Evolutionary conservation across 1,139 yeast genomes (phyloP).

Genomic region (Casaregolazyma suthepensis): DNA sequence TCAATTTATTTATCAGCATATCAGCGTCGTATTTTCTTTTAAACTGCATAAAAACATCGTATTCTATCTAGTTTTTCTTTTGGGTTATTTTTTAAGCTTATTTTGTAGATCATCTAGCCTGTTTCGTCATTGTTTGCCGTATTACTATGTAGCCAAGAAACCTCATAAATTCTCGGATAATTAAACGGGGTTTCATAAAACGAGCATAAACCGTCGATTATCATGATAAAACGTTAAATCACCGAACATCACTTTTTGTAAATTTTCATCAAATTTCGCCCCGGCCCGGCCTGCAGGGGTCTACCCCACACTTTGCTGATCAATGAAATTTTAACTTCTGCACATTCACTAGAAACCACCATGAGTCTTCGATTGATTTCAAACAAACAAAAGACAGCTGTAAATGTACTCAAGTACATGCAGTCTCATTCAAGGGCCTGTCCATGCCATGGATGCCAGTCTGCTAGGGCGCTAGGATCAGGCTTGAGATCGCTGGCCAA

Average conservation of each 20-base stretch:
- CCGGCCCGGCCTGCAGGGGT: not conserved
- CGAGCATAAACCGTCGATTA: not conserved
- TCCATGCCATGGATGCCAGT: conserved; percentile 32
- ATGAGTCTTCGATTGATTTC: conserved; percentile 4
- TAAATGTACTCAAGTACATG: conserved; percentile 20
- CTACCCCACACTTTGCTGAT: not conserved
- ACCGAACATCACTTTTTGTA: not conserved
- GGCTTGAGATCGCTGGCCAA: conserved; percentile 13
- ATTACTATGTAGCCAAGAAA: not conserved
- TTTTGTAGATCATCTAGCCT: not conserved
- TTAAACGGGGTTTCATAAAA: not conserved
- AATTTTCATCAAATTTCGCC: not conserved
- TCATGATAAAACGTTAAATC: not conserved
- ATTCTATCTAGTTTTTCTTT: too few relatives aligned
- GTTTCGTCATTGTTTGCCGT: not conserved
- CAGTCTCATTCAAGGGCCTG: conserved; percentile 32
- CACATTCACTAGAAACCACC: not conserved
- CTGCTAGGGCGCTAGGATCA: not conserved
- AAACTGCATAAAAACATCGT: not conserved
- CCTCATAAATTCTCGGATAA: not conserved
- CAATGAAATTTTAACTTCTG: not conserved
- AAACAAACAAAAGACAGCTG: not conserved
- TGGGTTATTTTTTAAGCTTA: too few relatives aligned
- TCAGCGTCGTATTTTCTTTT: not conserved
- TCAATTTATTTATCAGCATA: not conserved